Evolutionary conservation across 805 yeast species (phyloP).

Genomic region (Sugiyamaella americana): DNA sequence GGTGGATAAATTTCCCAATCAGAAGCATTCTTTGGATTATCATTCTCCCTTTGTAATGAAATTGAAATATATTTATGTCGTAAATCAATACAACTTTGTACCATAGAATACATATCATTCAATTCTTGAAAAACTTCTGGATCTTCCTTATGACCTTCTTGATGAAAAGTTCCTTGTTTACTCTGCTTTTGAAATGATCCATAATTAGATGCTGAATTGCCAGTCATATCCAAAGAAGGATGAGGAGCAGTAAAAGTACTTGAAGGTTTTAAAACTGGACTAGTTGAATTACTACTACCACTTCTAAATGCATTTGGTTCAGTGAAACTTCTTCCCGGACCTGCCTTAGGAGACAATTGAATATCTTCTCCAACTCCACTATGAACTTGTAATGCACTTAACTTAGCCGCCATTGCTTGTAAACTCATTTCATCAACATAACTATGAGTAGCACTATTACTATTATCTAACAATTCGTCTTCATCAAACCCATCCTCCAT

Average conservation of each 20-base stretch:
- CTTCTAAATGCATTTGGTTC: not conserved
- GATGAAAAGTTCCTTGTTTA: conserved; percentile 26
- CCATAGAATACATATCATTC: conserved; percentile 31
- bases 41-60: conserved; percentile 65
- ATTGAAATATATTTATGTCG: conserved; percentile 68
- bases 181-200: conserved; percentile 16
- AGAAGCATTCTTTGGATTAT: conserved; percentile 76
- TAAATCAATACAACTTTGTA: conserved; percentile 52
- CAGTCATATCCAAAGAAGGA: conserved; percentile 10
- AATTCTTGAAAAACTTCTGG: conserved; percentile 33
- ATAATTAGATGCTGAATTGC: conserved; percentile 4
- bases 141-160: conserved; percentile 23
- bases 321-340: not conserved
- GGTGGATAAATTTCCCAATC: conserved; percentile 83
- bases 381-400: conserved; percentile 38
- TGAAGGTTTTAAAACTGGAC: not conserved
- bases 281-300: not conserved
- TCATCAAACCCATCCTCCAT: conserved; percentile 15
- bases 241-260: conserved; percentile 5
- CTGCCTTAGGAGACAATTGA: conserved; percentile 1
- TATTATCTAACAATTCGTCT: conserved; percentile 1
- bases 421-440: conserved; percentile 58
- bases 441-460: conserved; percentile 35
- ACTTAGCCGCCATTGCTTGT: conserved; percentile 62
- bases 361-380: no score